Base-by-base conservation (phyloP, 768 basidiomycete species). In the Daedaleopsis sinensis region DNA sequence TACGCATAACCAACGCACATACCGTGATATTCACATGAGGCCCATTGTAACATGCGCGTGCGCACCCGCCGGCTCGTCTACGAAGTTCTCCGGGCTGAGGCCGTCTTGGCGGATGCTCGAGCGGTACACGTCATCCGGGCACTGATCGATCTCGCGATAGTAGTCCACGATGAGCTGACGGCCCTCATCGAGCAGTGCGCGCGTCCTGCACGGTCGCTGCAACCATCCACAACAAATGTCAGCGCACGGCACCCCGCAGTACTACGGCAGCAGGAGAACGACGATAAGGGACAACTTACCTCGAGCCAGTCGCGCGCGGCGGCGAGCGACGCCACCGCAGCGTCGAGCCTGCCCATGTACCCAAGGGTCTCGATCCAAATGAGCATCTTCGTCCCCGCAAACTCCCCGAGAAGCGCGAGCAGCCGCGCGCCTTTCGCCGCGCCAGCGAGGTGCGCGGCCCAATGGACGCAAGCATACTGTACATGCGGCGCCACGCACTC, bases 401-500 rank as follows among this genome's bases (percentile, higher is more conserved):
- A 52, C 38, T 23, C 38, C 49, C 37, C 19, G 3, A 50, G 23
- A 3, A 38, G 47, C 27, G 19, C n/a, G 11, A 16, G 37, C 19
- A 58, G 32, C 32, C 27, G 48, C 23, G 3, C 32, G 9, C 21
- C 10, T 18, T 35, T 39, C 12, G 8, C 27, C 32, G 56, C 44
- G 5, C 16, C 1, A 3, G 18, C 16, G 12, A 57, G 37, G 39
- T 58, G 57, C 2, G 49, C 10, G 10, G 57, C 58, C 58, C 58
- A 59, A 38, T 59, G 50, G 23, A 43, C 12, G 21, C 51, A 59
- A 2, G 58, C 58, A 37, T 59, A 59, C 32, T 53, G 51, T 21
- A 59, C 58, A 21, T 59, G 51, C 24, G 16, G 13, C 12, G 58
- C 38, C n/a, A 58, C 21, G 11, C 27, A 13, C 13, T 38, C 21